These are phyloP conservation scores for Naganishia kalamii DNA, from an alignment of 768 basidiomycete species.

Conservation along the genomic window DNA sequence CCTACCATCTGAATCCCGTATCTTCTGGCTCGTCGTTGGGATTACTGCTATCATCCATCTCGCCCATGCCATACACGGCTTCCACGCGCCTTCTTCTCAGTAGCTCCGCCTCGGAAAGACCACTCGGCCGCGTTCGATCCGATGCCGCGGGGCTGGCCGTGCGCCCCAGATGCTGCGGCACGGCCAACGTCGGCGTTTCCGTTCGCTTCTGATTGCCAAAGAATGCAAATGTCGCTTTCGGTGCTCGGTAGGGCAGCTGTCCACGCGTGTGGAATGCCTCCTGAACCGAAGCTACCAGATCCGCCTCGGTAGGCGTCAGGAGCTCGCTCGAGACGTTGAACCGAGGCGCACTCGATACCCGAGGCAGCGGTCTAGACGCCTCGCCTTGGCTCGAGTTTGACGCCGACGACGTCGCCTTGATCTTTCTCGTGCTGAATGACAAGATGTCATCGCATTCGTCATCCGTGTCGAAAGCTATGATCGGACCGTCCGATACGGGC, in stretches of 20 bases:
- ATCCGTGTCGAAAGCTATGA: slow-evolving; percentile 27
- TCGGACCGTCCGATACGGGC: slow-evolving; percentile 6
- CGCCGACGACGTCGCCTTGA: slow-evolving; percentile 37
- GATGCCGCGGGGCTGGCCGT: slow-evolving; percentile 13
- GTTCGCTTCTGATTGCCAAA: slow-evolving; percentile 30
- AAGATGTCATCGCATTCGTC: slow-evolving; percentile 61
- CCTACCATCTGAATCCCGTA: slow-evolving; percentile 7
- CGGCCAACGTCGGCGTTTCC: slow-evolving; percentile 11
- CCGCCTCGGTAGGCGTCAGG: slow-evolving; percentile 27
- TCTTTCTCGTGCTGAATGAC: slow-evolving; percentile 61
- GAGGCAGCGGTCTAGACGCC: slow-evolving; percentile 27
- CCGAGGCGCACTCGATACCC: slow-evolving; percentile 32
- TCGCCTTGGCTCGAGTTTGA: slow-evolving; percentile 32
- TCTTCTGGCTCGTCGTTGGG: slow-evolving; percentile 1
- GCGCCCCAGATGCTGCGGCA: neutral
- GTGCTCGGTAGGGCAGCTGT: slow-evolving; percentile 22
- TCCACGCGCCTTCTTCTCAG: slow-evolving; percentile 51
- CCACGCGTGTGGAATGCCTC: slow-evolving; percentile 26
- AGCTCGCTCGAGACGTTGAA: slow-evolving; percentile 26
- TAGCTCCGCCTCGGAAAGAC: slow-evolving; percentile 70
- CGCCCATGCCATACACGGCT: slow-evolving; percentile 50
- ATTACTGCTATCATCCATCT: neutral
- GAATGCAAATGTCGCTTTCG: slow-evolving; percentile 40
- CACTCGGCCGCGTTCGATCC: slow-evolving; percentile 29
- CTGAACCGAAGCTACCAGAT: slow-evolving; percentile 36